Percentiles rank a stretch among this genome's conserved stretches.
These are phyloP conservation scores for Nephelium lappaceum DNA, from an alignment of 345 rosid genomes.

Conservation along the genomic window DNA sequence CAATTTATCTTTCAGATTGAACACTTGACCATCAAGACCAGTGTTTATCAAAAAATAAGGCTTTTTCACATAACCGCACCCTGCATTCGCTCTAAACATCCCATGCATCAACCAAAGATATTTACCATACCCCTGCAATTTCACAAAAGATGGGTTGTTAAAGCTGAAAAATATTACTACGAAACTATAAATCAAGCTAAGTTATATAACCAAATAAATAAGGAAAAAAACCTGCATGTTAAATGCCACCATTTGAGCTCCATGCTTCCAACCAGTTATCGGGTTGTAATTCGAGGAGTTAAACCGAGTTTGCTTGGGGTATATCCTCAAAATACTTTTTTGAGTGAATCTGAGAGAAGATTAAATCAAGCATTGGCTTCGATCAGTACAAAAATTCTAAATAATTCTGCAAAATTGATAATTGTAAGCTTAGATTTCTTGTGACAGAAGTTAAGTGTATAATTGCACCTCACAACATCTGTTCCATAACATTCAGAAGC, in stretches of 20 bases:
- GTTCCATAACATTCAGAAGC: slow-evolving; percentile 54
- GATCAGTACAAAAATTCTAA: not conserved
- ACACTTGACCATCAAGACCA: slow-evolving; percentile 35
- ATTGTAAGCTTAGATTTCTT: not conserved
- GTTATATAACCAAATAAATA: not conserved
- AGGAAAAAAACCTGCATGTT: slow-evolving; percentile 71
- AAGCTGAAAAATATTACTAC: not conserved
- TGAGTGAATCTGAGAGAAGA: slow-evolving; percentile 62
- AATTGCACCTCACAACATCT: slow-evolving; percentile 54
- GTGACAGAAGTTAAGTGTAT: not conserved
- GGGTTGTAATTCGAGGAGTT: slow-evolving; percentile 78
- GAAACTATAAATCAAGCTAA: not conserved
- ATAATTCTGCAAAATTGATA: not conserved
- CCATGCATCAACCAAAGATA: slow-evolving; percentile 85
- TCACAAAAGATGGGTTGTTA: not conserved
- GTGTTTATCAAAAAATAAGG: slow-evolving; percentile 55
- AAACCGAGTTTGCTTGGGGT: slow-evolving; percentile 69
- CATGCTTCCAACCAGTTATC: slow-evolving; percentile 71
- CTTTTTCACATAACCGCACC: slow-evolving; percentile 75
- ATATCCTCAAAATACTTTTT: slow-evolving; percentile 69
- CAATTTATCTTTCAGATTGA: slow-evolving; percentile 48
- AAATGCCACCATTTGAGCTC: slow-evolving; percentile 91
- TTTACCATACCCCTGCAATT: slow-evolving; percentile 63
- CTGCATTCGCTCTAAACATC: slow-evolving; percentile 70
- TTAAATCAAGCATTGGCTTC: slow-evolving; percentile 9